These are phyloP conservation scores for Hansfordia pulvinata DNA, from an alignment of 2,329 filamentous ascomycete species.

Conservation along the genomic window DNA sequence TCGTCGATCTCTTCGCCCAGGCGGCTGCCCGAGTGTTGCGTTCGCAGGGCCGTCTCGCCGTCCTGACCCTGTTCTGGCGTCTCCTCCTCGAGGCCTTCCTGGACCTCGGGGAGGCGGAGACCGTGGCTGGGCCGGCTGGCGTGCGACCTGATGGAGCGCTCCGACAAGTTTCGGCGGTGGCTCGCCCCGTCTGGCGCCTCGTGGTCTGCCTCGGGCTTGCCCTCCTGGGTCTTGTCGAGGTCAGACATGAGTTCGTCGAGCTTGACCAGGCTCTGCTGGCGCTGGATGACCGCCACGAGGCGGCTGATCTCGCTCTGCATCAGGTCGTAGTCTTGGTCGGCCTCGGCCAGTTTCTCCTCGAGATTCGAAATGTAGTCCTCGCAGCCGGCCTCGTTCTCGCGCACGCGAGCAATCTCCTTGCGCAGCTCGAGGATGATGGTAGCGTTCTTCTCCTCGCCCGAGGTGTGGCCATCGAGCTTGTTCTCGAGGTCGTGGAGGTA, in stretches of 20 bases:
- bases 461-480: conserved; percentile 80
- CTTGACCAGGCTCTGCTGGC: conserved; percentile 88
- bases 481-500: conserved; percentile 87
- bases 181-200: conserved; percentile 18
- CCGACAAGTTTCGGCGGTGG: conserved; percentile 29
- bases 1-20: conserved; percentile 19
- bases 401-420: conserved; percentile 76
- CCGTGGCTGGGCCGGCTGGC: conserved; percentile 36
- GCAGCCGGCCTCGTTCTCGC: conserved; percentile 79
- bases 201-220: conserved; percentile 28
- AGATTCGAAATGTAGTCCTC: conserved; percentile 97
- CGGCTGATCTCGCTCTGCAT: conserved; percentile 96
- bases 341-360: conserved; percentile 87
- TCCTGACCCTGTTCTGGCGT: conserved; percentile 7
- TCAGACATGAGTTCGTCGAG: conserved; percentile 87
- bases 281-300: conserved; percentile 87
- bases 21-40: conserved; percentile 1
- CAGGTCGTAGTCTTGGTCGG: conserved; percentile 87
- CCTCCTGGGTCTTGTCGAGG: conserved; percentile 63
- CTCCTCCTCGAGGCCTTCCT: conserved; percentile 23
- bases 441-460: conserved; percentile 84
- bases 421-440: conserved; percentile 75
- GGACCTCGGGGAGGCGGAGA: conserved; percentile 39
- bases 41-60: conserved; percentile 5
- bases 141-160: conserved; percentile 41